Base-by-base conservation (phyloP, 2,329 filamentous ascomycete species). In the Grosmannia clavigera region DNA sequence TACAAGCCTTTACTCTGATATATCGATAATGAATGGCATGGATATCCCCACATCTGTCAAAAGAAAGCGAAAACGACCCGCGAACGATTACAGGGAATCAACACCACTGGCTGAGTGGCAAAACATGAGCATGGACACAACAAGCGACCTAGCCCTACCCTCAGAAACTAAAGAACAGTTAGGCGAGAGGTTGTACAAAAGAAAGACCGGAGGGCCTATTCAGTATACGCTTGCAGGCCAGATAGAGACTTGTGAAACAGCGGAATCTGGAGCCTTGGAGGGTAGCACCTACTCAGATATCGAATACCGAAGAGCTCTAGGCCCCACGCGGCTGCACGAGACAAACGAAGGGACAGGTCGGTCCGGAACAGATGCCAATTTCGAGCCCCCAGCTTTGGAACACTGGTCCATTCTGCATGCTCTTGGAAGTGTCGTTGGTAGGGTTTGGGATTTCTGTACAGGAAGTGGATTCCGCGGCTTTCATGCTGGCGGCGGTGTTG, bases 371-470 rank as follows among this genome's bases (percentile, higher is more conserved):
- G 2, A 51, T 25, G 70, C 19, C 68, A 71, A 19, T n/a, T 11
- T 46, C 16, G 40, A 43, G n/a, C 5, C 22, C 29, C 27, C 33
- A 40, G 43, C 19, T n/a, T 29, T 53, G 31, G 58, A 58, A 16
- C 38, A 14, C 6, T 65, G 62, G 62, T 61, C 35, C 3, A 80
- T 87, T 5, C 74, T 89, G 38, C 80, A 75, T 50, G 78, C 87
- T 0, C 78, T 89, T 9, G 84, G 84, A 1, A 83, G 79, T 33
- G 82, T 88, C 3, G 82, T 88, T 1, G 88, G 89, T 22, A 92
- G 86, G 67, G 84, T 95, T 0, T 91, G 90, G 81, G 82, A 91
- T 65, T 94, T 96, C 67, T 96, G 92, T 75, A 88, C 78, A 70
- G 75, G 76, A 0, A 83, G 80, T 10, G 82, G 87, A 0, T 95